These are phyloP conservation scores for Fusarium palustre DNA, from an alignment of 2,329 filamentous ascomycete genomes.

Conservation along the genomic window DNA sequence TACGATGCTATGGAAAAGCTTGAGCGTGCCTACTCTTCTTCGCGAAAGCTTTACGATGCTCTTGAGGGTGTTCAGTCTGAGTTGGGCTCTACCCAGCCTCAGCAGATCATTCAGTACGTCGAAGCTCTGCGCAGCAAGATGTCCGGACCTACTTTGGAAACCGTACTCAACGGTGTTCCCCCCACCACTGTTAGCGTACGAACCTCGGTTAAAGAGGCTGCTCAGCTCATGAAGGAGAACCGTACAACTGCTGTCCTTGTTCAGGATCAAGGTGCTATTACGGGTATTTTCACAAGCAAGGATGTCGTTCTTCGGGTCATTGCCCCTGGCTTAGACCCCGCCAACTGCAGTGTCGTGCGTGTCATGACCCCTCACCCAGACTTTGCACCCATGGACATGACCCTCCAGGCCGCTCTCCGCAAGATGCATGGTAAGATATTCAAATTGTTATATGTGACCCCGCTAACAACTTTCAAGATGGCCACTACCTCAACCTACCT, in stretches of 20 bases:
- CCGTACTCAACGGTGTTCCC: conserved; percentile 89
- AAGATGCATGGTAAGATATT: conserved; percentile 93
- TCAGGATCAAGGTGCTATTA: conserved; percentile 96
- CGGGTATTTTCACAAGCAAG: conserved; percentile 99
- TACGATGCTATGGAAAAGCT: conserved; percentile 99
- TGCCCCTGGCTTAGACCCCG: conserved; percentile 92
- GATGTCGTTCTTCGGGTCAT: conserved; percentile 98
- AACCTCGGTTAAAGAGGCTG: conserved; percentile 96
- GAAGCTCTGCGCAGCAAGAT: conserved; percentile 95
- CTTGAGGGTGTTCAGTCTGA: conserved; percentile 98
- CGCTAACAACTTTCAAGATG: conserved; percentile 70
- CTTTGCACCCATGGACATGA: conserved; percentile 99
- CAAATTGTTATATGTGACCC: background rate
- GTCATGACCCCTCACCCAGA: conserved; percentile 99
- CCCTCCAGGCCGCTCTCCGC: conserved; percentile 93
- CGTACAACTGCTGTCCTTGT: conserved; percentile 97
- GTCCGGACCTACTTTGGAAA: conserved; percentile 96
- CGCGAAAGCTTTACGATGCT: conserved; percentile 97
- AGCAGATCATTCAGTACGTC: conserved; percentile 99
- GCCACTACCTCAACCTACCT: conserved; percentile 96
- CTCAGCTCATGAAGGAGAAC: conserved; percentile 97
- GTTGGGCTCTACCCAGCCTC: conserved; percentile 92
- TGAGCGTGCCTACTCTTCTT: conserved; percentile 96
- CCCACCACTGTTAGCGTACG: conserved; percentile 95
- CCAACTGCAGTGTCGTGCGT: conserved; percentile 95